Conservation (phyloP, 352 stramenopile genomes). For the Globisporangium perplexum region DNA sequence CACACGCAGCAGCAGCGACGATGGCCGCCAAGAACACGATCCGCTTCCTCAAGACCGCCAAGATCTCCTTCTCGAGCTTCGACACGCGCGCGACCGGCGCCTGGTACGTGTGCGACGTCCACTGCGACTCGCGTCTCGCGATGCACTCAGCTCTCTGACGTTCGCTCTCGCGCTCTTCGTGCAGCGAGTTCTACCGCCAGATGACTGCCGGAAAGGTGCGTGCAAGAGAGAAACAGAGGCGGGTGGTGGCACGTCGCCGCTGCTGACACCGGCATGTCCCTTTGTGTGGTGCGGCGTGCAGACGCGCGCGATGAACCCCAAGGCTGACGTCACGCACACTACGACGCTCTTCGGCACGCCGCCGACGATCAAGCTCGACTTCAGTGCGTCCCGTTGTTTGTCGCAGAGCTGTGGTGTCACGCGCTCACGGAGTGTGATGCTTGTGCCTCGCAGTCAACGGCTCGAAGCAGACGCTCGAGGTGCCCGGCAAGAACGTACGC, state of each 20-base stretch:
- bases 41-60: conserved; percentile 82
- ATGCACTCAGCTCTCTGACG: neutral
- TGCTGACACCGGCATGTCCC: neutral
- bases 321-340: conserved; percentile 62
- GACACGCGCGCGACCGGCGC: conserved; percentile 64
- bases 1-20: conserved; percentile 6
- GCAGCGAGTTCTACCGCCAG: conserved; percentile 83
- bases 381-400: conserved; percentile 45
- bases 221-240: neutral
- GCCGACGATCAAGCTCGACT: conserved; percentile 74
- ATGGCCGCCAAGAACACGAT: conserved; percentile 83
- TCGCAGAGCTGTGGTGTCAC: too few species aligned
- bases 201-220: conserved; percentile 71
- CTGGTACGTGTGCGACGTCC: conserved; percentile 36
- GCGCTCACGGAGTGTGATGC: too few species aligned
- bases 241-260: too few species aligned
- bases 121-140: neutral
- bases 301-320: conserved; percentile 75
- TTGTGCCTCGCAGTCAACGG: conserved; percentile 50
- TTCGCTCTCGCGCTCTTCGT: neutral
- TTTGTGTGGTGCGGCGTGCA: conserved; percentile 10
- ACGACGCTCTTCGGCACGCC: conserved; percentile 45
- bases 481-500: conserved; percentile 66
- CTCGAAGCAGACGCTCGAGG: conserved; percentile 62
- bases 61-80: conserved; percentile 83